These are phyloP conservation scores for Hypoxylon sp. DNA, from an alignment of 2,329 filamentous ascomycete species.

Conservation along the genomic window DNA sequence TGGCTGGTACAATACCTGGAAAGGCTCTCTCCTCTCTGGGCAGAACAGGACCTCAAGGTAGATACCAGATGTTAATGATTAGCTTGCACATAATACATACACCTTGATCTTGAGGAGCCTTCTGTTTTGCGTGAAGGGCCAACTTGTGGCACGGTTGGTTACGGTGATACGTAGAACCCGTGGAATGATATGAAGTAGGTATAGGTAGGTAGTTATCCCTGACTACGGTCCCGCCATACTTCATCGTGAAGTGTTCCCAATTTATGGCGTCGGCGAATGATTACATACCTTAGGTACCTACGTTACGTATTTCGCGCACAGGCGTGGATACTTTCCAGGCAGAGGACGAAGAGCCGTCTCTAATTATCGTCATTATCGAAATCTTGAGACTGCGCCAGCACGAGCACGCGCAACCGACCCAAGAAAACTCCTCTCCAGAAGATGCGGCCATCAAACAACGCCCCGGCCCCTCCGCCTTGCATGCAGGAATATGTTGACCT, in stretches of 20 bases:
- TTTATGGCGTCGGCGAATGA: neutral
- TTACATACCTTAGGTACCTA: too few species aligned
- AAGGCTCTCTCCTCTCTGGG: slow-evolving; percentile 11
- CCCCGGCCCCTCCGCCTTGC: neutral
- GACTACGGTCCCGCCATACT: neutral
- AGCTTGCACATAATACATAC: slow-evolving; percentile 1
- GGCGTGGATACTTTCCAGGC: neutral
- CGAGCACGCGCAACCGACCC: neutral
- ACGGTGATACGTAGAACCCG: neutral
- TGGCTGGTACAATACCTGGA: slow-evolving; percentile 17
- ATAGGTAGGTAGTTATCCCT: too few species aligned
- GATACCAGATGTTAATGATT: slow-evolving; percentile 12
- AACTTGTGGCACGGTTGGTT: neutral
- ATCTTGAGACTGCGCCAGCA: neutral
- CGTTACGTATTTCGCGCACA: neutral
- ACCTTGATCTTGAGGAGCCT: neutral
- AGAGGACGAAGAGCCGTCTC: neutral
- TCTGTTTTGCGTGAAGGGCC: neutral
- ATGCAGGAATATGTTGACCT: neutral
- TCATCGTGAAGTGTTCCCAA: neutral
- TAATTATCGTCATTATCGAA: neutral
- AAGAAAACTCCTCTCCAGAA: neutral
- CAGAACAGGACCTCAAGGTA: slow-evolving; percentile 5
- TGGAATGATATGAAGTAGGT: too few species aligned
- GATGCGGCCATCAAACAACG: neutral